Evolutionary conservation across 495 filamentous ascomycete species (phyloP).

Genomic region (Neurospora cerealis): DNA sequence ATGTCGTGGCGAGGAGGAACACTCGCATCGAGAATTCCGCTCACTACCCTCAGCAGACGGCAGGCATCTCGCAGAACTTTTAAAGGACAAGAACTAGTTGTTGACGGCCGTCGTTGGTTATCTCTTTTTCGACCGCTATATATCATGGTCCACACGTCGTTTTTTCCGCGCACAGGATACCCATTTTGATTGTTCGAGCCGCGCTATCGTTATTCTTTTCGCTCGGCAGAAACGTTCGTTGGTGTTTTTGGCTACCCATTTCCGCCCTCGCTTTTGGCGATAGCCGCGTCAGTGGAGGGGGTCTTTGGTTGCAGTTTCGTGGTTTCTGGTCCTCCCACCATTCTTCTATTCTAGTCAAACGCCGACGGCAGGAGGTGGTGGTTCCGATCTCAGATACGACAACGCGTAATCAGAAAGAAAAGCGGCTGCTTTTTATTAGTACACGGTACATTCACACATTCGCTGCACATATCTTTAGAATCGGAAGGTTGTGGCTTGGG

Average conservation of each 20-base stretch:
- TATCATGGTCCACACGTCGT: not conserved
- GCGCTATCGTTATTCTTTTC: not conserved
- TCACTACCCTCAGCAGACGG: constrained; percentile 82
- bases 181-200: not conserved
- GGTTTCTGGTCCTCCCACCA: not conserved
- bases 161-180: not conserved
- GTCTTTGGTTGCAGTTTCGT: not conserved
- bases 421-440: not conserved
- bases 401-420: not conserved
- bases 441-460: not conserved
- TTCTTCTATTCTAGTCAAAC: not conserved
- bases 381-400: not conserved
- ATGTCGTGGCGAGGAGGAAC: constrained; percentile 82
- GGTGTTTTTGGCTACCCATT: not conserved
- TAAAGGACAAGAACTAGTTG: constrained; percentile 26
- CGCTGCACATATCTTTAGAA: not conserved
- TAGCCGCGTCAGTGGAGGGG: not conserved
- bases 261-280: not conserved
- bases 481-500: not conserved
- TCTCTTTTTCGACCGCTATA: not conserved
- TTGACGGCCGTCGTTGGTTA: not conserved
- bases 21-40: constrained; percentile 85
- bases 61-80: constrained; percentile 98
- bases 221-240: not conserved
- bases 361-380: not conserved